A percentile compares a stretch with the other conserved stretches of the same genome.
Evolutionary conservation across 495 filamentous ascomycete species (phyloP).

Genomic region (Letharia lupina): DNA sequence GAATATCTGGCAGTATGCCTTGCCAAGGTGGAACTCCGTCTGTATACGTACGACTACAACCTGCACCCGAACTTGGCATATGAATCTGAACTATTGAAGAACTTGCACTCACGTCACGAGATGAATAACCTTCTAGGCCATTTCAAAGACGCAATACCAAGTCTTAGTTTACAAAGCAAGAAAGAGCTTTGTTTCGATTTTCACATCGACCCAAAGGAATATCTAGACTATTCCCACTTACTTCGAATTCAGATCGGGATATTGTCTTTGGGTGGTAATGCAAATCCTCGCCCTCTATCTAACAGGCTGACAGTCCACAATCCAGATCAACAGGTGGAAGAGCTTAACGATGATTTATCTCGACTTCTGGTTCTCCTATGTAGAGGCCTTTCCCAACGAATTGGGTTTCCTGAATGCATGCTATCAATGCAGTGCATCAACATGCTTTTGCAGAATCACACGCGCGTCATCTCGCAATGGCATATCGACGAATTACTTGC

Average conservation of each 20-base stretch:
- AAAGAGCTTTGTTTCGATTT: conserved; percentile 4
- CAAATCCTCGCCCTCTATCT: background rate
- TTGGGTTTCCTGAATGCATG: conserved; percentile 2
- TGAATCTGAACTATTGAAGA: background rate
- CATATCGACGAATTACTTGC: conserved; percentile 59
- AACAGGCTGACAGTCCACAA: background rate
- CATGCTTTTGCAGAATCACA: conserved; percentile 18
- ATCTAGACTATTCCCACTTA: conserved; percentile 1
- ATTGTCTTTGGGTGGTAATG: conserved; percentile 9
- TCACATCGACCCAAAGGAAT: background rate
- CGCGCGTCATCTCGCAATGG: conserved; percentile 53
- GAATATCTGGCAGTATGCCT: conserved; percentile 15
- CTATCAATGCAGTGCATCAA: conserved; percentile 20
- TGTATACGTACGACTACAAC: background rate
- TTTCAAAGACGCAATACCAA: conserved; percentile 3
- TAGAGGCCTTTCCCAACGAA: conserved; percentile 5
- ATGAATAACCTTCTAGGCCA: background rate
- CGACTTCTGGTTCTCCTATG: background rate
- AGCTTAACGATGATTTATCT: conserved; percentile 7
- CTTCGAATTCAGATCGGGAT: background rate
- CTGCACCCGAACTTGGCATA: conserved; percentile 5
- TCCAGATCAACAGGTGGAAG: conserved; percentile 1
- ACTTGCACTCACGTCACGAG: background rate
- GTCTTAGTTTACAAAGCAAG: conserved; percentile 6
- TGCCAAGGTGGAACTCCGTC: conserved; percentile 11